Evolutionary conservation across 257 asterid species (phyloP), one percentile per base, ranked within the genome.

Genomic region (Mitragyna speciosa): DNA sequence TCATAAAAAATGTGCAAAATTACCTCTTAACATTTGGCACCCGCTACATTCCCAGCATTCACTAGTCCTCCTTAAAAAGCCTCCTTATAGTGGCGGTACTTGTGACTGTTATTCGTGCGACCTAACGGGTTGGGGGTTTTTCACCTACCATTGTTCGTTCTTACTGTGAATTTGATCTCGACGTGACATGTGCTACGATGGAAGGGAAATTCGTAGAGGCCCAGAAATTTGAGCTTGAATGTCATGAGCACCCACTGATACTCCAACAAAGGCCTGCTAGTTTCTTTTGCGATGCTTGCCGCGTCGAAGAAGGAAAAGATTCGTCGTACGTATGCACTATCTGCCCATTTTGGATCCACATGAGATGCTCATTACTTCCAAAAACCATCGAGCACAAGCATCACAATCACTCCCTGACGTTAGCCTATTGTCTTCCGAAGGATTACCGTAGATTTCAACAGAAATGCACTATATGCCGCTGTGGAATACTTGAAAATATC

Each of bases 261-360:
- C 39, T 36, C 39, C 64, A 11, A 31, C 0, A 0, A 72, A n/a
- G 64, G 22, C 20, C 43, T 1, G 76, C 63, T 9, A 0, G 11
- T 26, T 48, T 72, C 58, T 11, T 3, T 0, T 72, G 76, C 7
- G 5, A 72, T 26, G 76, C 76, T 28, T 72, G 76, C 47, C 1
- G 0, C 3, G n/a, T 2, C 5, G 20, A 7, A 26, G 47, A 12
- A 4, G 41, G n/a, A n/a, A n/a, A 72, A 72, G 76, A 72, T 72
- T 51, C 33, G 20, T 72, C 76, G 0, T 49, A 48, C 17, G 0
- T 45, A 0, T 72, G 76, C 9, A 49, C n/a, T 12, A 4, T 12
- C 12, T 72, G 76, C 36, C 47, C 64, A 22, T 72, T 72, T 72
- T 72, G 63, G 76, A 72, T 72, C 59, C 76, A 72, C 64, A 14